Conservation (phyloP, 1,284 basidiomycete genomes). For the Singerocomus rubriflavus region DNA sequence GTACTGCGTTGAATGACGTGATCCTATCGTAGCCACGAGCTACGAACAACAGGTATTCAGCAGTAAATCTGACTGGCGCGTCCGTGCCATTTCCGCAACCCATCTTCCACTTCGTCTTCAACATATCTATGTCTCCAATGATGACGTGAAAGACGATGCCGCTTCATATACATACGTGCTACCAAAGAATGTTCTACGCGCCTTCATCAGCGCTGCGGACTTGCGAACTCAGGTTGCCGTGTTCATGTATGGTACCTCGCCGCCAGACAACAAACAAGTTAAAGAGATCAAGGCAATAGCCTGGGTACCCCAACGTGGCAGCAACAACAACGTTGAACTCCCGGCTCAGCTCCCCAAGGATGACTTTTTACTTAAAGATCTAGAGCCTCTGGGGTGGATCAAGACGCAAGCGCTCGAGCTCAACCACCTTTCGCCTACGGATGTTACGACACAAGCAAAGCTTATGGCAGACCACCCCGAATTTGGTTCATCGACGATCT, state of each 20-base stretch:
- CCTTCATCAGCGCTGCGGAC: conserved; percentile 93
- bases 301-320: conserved; percentile 95
- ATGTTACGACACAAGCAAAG: conserved; percentile 95
- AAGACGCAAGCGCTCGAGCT: conserved; percentile 95
- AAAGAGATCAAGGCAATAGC: conserved; percentile 98
- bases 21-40: conserved; percentile 67
- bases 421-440: conserved; percentile 87
- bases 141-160: conserved; percentile 98
- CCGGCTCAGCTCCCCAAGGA: conserved; percentile 86
- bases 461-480: conserved; percentile 95
- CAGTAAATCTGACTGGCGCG: conserved; percentile 99
- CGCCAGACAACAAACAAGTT: conserved; percentile 95
- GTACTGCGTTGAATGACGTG: conserved; percentile 9
- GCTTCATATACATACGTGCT: conserved; percentile 93
- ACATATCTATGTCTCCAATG: conserved; percentile 98
- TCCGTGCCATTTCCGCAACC: conserved; percentile 93
- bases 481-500: conserved; percentile 93
- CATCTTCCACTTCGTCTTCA: conserved; percentile 95
- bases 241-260: conserved; percentile 90
- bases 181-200: conserved; percentile 95
- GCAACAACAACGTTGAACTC: conserved; percentile 90
- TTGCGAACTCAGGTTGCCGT: conserved; percentile 95
- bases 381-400: conserved; percentile 97
- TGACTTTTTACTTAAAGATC: conserved; percentile 91
- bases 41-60: conserved; percentile 98